Evolutionary conservation across 2,329 filamentous ascomycete genomes (phyloP), one percentile per base, ranked within the genome.

Genomic region (Atkinsonella texensis): DNA sequence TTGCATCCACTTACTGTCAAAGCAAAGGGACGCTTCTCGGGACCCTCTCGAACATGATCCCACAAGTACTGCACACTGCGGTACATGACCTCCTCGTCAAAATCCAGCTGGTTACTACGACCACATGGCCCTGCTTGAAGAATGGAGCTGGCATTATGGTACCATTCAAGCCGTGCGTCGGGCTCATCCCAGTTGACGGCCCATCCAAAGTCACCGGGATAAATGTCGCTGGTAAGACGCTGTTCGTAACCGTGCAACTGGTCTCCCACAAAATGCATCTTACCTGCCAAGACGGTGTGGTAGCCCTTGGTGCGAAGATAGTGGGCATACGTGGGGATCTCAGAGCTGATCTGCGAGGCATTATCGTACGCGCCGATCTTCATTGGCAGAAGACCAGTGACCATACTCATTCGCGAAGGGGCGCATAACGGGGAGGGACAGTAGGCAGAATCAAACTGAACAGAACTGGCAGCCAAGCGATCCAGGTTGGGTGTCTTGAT

Each of bases 191-290:
- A 96, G 70, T 95, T 90, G 56, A 95, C 90, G 12, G 85, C 84
- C 90, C 90, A 96, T 57, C 90, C 90, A 63, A 93, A 89, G 64
- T 96, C 90, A 53, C 85, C 90, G 1, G 90, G 90, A 68, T 96
- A 96, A 64, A 96, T 95, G 67, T 96, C 90, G 58, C 85, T 87
- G n/a, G 90, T 96, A 62, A 96, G 76, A 52, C 90, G 82, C 62
- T 88, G 85, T 73, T 96, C 90, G 62, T 95, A 96, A 32, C 90
- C 90, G 65, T 96, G 90, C 54, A 96, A 76, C 70, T 96, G 90
- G 65, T 96, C 90, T 35, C 90, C 90, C 51, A 94, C 86, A 65
- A 96, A 96, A 70, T 96, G 90, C 90, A 96, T 96, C 77, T 96
- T 96, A 56, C 90, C 90, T 5, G 90, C 89, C 59, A 96, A 74